phyloP scores from a whole-genome alignment of 176 grass and related monocot genomes.

The Elymus sibiricus region DNA sequence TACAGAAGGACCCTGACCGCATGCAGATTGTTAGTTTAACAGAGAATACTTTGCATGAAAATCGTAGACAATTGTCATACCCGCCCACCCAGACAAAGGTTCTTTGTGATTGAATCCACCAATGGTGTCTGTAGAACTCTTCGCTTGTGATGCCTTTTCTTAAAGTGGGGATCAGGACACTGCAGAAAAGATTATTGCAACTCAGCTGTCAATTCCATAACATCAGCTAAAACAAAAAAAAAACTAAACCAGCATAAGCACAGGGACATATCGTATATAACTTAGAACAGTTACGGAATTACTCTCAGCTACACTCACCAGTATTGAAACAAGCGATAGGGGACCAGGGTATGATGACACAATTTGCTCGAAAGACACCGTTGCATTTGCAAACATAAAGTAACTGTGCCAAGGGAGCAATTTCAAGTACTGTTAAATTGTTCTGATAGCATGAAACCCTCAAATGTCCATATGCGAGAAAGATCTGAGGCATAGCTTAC shows the following conservation, averaged over 20 bases:
- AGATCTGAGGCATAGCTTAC: constrained; percentile 38
- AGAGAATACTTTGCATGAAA: background rate
- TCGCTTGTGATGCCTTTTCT: constrained; percentile 93
- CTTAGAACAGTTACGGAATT: background rate
- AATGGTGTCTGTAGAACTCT: constrained; percentile 76
- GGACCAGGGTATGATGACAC: constrained; percentile 70
- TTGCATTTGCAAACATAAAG: constrained; percentile 94
- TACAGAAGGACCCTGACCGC: background rate
- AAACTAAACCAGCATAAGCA: background rate
- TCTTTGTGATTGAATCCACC: constrained; percentile 78
- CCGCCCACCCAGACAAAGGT: constrained; percentile 64
- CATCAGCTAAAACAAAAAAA: background rate
- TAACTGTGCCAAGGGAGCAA: constrained; percentile 41
- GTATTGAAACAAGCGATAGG: constrained; percentile 70
- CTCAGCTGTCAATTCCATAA: background rate
- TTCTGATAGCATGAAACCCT: background rate
- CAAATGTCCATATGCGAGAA: background rate
- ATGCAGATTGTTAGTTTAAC: background rate
- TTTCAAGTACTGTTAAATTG: background rate
- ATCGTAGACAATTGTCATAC: constrained; percentile 30
- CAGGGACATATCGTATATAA: background rate
- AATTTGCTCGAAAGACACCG: constrained; percentile 70
- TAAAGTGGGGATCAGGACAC: constrained; percentile 96
- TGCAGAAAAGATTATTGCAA: constrained; percentile 23
- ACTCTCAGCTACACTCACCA: constrained; percentile 40